phyloP scores from a whole-genome alignment of 805 yeast genomes.

The Schizosaccharomyces lindneri region DNA sequence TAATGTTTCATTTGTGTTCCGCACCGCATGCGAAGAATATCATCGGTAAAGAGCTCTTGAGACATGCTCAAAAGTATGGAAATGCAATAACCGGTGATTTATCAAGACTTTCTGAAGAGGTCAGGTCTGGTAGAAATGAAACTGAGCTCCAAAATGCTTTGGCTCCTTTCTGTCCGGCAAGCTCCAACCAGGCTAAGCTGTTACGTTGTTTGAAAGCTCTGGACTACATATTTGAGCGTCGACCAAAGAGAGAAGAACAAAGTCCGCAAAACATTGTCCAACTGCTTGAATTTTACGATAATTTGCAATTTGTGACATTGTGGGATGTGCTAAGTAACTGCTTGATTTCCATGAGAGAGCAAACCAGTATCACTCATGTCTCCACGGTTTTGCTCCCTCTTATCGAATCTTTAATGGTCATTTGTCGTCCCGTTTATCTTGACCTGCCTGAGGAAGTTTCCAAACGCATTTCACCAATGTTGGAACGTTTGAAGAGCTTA shows the following conservation, averaged over 20 bases:
- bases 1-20: constrained; percentile 51
- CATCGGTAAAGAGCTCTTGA: constrained; percentile 43
- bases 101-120: constrained; percentile 22
- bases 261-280: constrained; percentile 13
- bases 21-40: constrained; percentile 35
- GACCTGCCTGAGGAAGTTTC: constrained; percentile 27
- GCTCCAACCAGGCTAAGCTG: constrained; percentile 75
- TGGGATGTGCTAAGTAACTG: constrained; percentile 73
- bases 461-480: constrained; percentile 12
- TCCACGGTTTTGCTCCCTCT: constrained; percentile 66
- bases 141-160: constrained; percentile 30
- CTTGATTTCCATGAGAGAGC: constrained; percentile 35
- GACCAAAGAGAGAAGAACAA: constrained; percentile 4
- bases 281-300: constrained; percentile 36
- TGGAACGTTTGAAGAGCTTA: constrained; percentile 24
- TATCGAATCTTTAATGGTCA: constrained; percentile 83
- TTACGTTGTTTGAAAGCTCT: constrained; percentile 66
- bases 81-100: constrained; percentile 30
- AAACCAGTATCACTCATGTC: constrained; percentile 27
- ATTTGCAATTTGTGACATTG: constrained; percentile 44
- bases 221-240: constrained; percentile 45
- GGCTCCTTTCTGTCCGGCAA: constrained; percentile 45
- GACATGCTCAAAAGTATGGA: constrained; percentile 37
- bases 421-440: constrained; percentile 48
- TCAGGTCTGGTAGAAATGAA: constrained; percentile 17